Conservation (phyloP, 2,329 filamentous ascomycete species). For the Coniochaeta sp. region DNA sequence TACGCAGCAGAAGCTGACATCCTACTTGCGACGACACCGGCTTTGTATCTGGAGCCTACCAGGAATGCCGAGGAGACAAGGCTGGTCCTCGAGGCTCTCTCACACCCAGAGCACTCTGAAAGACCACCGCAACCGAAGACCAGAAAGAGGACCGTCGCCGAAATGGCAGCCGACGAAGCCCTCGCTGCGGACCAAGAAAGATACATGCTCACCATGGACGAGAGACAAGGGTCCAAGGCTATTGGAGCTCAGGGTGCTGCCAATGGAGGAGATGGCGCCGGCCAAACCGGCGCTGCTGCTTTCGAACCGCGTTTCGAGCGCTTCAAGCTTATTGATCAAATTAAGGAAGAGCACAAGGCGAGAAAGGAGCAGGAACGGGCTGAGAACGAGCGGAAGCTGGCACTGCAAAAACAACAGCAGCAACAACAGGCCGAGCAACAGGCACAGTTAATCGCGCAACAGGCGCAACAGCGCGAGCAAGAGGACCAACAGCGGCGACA, state of each 20-base stretch:
- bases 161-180: conserved; percentile 92
- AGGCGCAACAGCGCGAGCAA: conserved; percentile 26
- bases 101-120: conserved; percentile 71
- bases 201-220: conserved; percentile 89
- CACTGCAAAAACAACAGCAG: conserved; percentile 39
- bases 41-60: conserved; percentile 72
- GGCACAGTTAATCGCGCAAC: conserved; percentile 27
- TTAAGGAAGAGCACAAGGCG: conserved; percentile 70
- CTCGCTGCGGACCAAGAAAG: conserved; percentile 81
- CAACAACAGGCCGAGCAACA: conserved; percentile 34
- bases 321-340: conserved; percentile 86
- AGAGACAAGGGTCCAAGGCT: conserved; percentile 60
- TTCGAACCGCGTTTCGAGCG: conserved; percentile 84
- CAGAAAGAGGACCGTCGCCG: conserved; percentile 87
- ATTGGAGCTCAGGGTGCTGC: conserved; percentile 49
- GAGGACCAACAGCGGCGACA: conserved; percentile 25
- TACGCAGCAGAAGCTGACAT: conserved; percentile 71
- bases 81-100: conserved; percentile 61
- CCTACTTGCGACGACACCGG: conserved; percentile 64
- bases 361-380: conserved; percentile 70
- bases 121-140: conserved; percentile 78
- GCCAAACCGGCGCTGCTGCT: conserved; percentile 60
- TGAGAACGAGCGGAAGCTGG: conserved; percentile 49
- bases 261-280: conserved; percentile 63
- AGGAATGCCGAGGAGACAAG: conserved; percentile 63